phyloP scores from a whole-genome alignment of 306 rosid species.

The Luffa aegyptiaca region DNA sequence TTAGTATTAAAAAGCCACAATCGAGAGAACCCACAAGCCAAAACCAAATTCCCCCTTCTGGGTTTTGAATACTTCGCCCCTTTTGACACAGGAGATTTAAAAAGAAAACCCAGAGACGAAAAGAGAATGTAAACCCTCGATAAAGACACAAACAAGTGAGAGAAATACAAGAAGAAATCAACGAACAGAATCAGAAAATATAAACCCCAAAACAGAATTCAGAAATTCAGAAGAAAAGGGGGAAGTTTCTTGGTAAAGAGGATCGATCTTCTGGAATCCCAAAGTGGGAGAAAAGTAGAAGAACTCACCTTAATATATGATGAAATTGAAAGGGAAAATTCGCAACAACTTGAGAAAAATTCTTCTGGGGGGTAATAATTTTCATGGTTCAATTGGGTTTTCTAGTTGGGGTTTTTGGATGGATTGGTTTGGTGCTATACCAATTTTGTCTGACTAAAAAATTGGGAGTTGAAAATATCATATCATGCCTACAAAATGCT shows the following conservation, averaged over 20 bases:
- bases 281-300: neutral
- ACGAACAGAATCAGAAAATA: neutral
- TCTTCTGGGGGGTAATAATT: neutral
- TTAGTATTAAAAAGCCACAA: neutral
- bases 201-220: neutral
- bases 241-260: neutral
- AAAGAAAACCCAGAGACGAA: neutral
- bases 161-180: neutral
- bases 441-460: slow-evolving; percentile 5
- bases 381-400: neutral
- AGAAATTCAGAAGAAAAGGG: neutral
- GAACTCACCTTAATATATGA: neutral
- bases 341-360: neutral
- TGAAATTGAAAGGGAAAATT: neutral
- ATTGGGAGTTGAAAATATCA: neutral
- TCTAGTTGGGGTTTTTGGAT: neutral
- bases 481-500: slow-evolving; percentile 4
- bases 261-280: neutral
- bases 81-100: neutral
- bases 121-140: neutral
- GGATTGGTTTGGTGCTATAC: neutral
- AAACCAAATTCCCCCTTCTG: neutral
- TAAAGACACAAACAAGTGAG: neutral
- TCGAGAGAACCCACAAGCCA: neutral
- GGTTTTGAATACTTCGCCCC: neutral